Conservation (phyloP, 441 rosid genomes). For the Euphorbia schlechtendalii region DNA sequence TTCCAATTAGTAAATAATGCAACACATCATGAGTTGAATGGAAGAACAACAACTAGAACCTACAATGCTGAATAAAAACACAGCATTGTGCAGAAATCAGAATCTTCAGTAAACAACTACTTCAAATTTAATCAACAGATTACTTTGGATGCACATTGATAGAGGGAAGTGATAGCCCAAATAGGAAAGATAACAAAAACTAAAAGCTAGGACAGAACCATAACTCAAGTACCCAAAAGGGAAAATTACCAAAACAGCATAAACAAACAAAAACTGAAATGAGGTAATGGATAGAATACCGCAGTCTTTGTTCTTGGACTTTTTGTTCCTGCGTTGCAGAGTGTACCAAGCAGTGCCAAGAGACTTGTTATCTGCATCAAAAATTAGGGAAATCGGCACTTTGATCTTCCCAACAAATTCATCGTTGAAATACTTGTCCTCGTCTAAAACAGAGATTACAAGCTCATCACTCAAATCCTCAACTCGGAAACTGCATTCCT, state of each 20-base stretch:
- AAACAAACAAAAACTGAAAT: background rate
- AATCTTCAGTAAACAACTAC: background rate
- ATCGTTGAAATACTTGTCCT: conserved; percentile 80
- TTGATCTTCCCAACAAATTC: conserved; percentile 74
- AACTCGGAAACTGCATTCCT: conserved; percentile 82
- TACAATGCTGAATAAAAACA: conserved; percentile 6
- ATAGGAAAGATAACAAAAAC: background rate
- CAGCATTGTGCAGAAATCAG: background rate
- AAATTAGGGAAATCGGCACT: conserved; percentile 56
- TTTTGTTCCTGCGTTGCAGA: conserved; percentile 67
- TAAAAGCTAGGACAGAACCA: background rate
- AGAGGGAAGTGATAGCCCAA: background rate
- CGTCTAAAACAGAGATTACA: conserved; percentile 67
- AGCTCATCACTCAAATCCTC: conserved; percentile 89
- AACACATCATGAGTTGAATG: background rate
- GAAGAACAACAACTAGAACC: background rate
- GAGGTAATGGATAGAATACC: conserved; percentile 35
- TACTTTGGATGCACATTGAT: background rate
- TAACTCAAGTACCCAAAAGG: background rate
- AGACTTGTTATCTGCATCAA: conserved; percentile 70
- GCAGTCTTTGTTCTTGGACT: conserved; percentile 68
- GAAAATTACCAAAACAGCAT: no score
- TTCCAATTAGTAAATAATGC: background rate
- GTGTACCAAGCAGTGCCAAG: conserved; percentile 75
- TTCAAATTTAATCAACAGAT: background rate